Evolutionary conservation across 1,284 basidiomycete species (phyloP), one percentile per base, ranked within the genome.

Genomic region (Schizophyllum commune): DNA sequence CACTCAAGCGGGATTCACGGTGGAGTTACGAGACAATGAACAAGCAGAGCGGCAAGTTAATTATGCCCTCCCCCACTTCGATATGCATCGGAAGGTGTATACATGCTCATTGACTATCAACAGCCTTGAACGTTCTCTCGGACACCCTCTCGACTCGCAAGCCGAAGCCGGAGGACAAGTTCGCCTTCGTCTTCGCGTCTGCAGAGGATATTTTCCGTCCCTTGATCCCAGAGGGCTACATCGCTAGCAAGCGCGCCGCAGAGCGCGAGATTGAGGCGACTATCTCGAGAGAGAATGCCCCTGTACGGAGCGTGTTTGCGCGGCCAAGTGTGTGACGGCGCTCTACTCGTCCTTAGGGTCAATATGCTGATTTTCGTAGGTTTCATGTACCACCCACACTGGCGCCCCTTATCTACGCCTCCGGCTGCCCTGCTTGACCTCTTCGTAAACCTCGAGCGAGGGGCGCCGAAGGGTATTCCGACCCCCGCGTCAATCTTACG

Each of bases 321-420:
- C 81, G 94, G 63, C 96, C 94, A 56, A 92, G 93, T 94, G 88
- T 63, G 60, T 64, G 61, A 60, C 58, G 55, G 67, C 58, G 63
- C 65, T 55, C 53, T 58, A 64, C 58, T 63, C 62, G 52, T 53
- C 34, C 33, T 62, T 64, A n/a, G 39, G 19, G n/a, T 55, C 32
- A 39, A 39, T 6, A 39, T 39, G 13, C 6, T 27, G 27, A 27
- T 27, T 27, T 5, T 27, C 11, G 56, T 70, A 91, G 96, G 96
- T 64, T 79, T 99, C 59, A 94, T 99, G 71, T 98, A 98, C 75
- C 95, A 98, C 71, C 91, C 96, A 5, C 94, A 98, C 73, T 81
- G 88, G 64, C 87, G 95, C 39, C 96, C 97, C 6, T 72, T 94
- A 56, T 90, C 92, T 2, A 92, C 94, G 15, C 88, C 94, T 33